These are phyloP conservation scores for Sclerotinia minor DNA, from an alignment of 2,329 filamentous ascomycete genomes.

Conservation along the genomic window DNA sequence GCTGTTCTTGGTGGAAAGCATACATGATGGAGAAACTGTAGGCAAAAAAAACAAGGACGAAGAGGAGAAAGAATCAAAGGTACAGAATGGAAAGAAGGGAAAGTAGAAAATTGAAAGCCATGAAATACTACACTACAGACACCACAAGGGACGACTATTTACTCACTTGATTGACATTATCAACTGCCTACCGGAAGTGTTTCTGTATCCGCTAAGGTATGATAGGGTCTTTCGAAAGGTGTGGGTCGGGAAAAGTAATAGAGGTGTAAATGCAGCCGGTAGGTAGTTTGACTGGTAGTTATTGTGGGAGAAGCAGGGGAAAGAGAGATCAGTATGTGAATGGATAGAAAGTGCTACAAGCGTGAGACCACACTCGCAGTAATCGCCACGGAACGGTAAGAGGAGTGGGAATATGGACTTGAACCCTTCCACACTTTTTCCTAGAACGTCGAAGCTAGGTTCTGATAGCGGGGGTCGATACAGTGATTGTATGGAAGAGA, in stretches of 20 bases:
- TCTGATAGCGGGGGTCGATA: slow-evolving; percentile 18
- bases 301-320: slow-evolving; percentile 19
- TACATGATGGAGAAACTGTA: slow-evolving; percentile 34
- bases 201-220: slow-evolving; percentile 22
- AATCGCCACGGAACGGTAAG: slow-evolving; percentile 22
- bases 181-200: slow-evolving; percentile 23
- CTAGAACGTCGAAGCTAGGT: slow-evolving; percentile 17
- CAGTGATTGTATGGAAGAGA: not conserved
- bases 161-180: slow-evolving; percentile 28
- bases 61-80: not conserved
- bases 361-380: slow-evolving; percentile 18
- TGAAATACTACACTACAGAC: slow-evolving; percentile 22
- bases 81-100: slow-evolving; percentile 6
- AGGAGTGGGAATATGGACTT: slow-evolving; percentile 18
- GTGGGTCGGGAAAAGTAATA: slow-evolving; percentile 22
- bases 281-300: slow-evolving; percentile 1
- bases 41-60: not conserved
- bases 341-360: slow-evolving; percentile 14
- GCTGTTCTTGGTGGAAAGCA: slow-evolving; percentile 40
- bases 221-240: slow-evolving; percentile 22
- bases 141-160: slow-evolving; percentile 21
- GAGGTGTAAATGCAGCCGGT: slow-evolving; percentile 17
- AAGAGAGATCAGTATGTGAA: slow-evolving; percentile 13
- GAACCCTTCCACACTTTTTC: slow-evolving; percentile 19
- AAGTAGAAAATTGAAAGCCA: slow-evolving; percentile 9